These are phyloP conservation scores for Aspergillus caelatus DNA, from an alignment of 2,329 filamentous ascomycete species.

Conservation along the genomic window DNA sequence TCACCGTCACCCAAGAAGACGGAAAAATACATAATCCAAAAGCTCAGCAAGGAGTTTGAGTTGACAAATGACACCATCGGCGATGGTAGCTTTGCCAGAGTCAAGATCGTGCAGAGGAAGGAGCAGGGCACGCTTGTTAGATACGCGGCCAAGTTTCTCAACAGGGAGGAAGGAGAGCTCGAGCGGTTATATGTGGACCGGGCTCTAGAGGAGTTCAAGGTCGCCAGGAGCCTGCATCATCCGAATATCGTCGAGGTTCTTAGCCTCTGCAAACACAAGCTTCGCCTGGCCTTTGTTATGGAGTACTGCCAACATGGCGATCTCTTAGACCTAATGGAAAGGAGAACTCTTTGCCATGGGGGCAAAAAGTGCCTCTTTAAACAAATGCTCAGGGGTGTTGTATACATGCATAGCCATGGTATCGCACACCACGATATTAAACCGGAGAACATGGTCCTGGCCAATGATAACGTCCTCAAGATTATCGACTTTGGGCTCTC, in stretches of 20 bases:
- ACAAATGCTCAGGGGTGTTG: slow-evolving; percentile 79
- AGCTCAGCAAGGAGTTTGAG: background rate
- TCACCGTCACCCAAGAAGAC: background rate
- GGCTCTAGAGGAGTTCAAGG: slow-evolving; percentile 88
- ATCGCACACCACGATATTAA: slow-evolving; percentile 93
- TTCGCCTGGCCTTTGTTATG: slow-evolving; percentile 89
- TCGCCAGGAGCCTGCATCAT: slow-evolving; percentile 81
- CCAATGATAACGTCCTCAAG: slow-evolving; percentile 78
- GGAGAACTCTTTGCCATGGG: slow-evolving; percentile 66
- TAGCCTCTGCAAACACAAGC: slow-evolving; percentile 72
- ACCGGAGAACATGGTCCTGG: slow-evolving; percentile 81
- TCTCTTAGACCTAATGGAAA: slow-evolving; percentile 73
- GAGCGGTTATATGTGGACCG: slow-evolving; percentile 80
- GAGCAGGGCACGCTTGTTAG: slow-evolving; percentile 36
- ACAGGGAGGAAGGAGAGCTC: slow-evolving; percentile 68
- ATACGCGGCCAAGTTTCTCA: slow-evolving; percentile 87
- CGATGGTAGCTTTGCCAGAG: slow-evolving; percentile 80
- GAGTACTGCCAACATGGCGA: slow-evolving; percentile 86
- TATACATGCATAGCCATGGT: slow-evolving; percentile 79
- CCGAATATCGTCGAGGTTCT: slow-evolving; percentile 85
- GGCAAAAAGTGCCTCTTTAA: slow-evolving; percentile 87
- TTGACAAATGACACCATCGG: slow-evolving; percentile 58
- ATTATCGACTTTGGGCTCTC: slow-evolving; percentile 92
- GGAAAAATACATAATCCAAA: background rate
- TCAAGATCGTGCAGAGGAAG: slow-evolving; percentile 73